phyloP scores from a whole-genome alignment of 1,284 basidiomycete genomes.

The Anthracocystis setariae region DNA sequence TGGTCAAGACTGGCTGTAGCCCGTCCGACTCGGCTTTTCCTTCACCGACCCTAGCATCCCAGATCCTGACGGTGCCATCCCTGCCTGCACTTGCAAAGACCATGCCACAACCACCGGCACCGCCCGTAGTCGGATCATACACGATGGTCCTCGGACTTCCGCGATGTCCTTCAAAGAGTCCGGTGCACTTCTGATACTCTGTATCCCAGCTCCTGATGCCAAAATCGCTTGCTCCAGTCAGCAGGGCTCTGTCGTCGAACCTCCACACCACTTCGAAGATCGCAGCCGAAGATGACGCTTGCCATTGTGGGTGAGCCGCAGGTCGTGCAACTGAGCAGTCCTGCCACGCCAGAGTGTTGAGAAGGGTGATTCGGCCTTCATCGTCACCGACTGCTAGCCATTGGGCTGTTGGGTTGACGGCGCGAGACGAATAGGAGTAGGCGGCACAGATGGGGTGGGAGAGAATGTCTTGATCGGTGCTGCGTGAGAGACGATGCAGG shows the following conservation, averaged over 20 bases:
- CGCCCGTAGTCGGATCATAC: conserved; percentile 55
- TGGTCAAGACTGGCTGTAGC: conserved; percentile 47
- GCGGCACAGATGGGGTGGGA: conserved; percentile 56
- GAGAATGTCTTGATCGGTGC: conserved; percentile 14
- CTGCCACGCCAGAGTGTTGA: conserved; percentile 53
- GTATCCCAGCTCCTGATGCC: conserved; percentile 61
- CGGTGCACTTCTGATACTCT: conserved; percentile 47
- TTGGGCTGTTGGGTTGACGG: conserved; percentile 47
- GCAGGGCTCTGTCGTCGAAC: conserved; percentile 56
- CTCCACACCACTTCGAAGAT: conserved; percentile 63
- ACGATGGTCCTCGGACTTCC: conserved; percentile 60
- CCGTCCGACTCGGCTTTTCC: conserved; percentile 5
- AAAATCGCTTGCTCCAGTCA: conserved; percentile 61
- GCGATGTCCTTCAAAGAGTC: conserved; percentile 40
- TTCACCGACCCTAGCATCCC: conserved; percentile 45
- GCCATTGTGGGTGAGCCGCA: conserved; percentile 26
- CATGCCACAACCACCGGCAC: conserved; percentile 43
- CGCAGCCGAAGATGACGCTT: conserved; percentile 36
- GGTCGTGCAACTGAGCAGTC: conserved; percentile 18
- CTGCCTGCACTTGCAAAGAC: conserved; percentile 61
- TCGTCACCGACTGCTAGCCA: conserved; percentile 66
- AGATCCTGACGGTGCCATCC: conserved; percentile 63
- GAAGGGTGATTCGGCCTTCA: conserved; percentile 59
- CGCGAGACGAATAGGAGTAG: conserved; percentile 53
- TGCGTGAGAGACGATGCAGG: conserved; percentile 15